These are phyloP conservation scores for Serpula lacrymans DNA, from an alignment of 768 basidiomycete species.

Conservation along the genomic window DNA sequence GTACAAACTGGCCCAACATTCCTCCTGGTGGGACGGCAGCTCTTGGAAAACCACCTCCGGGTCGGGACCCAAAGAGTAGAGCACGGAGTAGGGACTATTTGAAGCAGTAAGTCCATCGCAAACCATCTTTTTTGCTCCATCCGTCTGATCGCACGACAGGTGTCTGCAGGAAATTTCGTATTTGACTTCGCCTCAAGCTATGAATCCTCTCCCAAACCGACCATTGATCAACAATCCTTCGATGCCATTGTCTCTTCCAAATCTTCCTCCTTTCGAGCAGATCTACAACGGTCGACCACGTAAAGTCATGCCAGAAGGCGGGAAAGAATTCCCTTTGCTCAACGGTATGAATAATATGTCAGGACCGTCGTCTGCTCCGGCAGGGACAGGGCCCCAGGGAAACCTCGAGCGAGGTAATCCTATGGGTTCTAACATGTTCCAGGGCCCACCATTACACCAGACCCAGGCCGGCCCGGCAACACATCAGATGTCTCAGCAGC, in stretches of 20 bases:
- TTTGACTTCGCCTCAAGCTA: conserved; percentile 92
- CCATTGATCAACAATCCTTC: conserved; percentile 62
- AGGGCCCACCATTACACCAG: conserved; percentile 31
- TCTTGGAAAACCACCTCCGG: conserved; percentile 69
- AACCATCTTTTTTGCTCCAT: conserved; percentile 9
- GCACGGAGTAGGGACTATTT: conserved; percentile 94
- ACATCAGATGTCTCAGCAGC: conserved; percentile 33
- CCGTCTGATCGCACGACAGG: conserved; percentile 35
- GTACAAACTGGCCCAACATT: conserved; percentile 44
- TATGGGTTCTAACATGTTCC: conserved; percentile 39
- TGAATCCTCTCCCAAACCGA: conserved; percentile 93
- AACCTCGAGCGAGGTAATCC: conserved; percentile 55
- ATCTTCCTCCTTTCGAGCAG: conserved; percentile 71
- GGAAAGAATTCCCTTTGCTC: conserved; percentile 64
- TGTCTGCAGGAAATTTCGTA: conserved; percentile 98
- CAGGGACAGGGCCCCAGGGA: conserved; percentile 41
- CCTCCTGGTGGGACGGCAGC: conserved; percentile 40
- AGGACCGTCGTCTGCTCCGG: conserved; percentile 47
- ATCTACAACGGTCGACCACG: conserved; percentile 80
- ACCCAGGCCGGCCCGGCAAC: too few relatives aligned
- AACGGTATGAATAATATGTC: conserved; percentile 53
- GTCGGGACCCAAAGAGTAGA: conserved; percentile 92
- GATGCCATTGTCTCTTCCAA: conserved; percentile 63
- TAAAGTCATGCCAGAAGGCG: conserved; percentile 72
- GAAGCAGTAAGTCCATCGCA: conserved; percentile 70